A percentile compares a stretch with the other conserved stretches of the same genome.
Conservation (phyloP, 257 asterid genomes). For the Solanum clarkiae region DNA sequence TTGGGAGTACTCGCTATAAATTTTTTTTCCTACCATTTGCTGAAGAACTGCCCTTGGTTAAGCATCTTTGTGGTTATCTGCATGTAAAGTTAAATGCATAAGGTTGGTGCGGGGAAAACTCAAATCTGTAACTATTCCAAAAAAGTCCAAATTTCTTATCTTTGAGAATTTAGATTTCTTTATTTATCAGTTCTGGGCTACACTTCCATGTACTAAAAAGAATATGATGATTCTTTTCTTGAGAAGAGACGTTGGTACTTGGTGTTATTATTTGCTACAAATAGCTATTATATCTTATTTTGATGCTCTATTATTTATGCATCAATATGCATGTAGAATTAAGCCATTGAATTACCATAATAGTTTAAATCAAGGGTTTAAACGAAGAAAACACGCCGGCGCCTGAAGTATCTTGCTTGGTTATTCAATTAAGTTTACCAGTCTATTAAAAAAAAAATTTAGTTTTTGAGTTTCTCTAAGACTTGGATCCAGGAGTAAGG, state of each 20-base stretch:
- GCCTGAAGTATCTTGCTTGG: not conserved
- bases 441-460: not conserved
- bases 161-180: not conserved
- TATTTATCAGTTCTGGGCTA: not conserved
- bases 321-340: not conserved
- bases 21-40: not conserved
- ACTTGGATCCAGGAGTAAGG: not conserved
- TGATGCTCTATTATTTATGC: not conserved
- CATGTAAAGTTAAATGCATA: not conserved
- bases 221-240: not conserved
- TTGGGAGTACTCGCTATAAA: not conserved
- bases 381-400: not conserved
- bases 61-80: not conserved
- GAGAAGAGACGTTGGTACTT: not conserved
- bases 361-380: not conserved
- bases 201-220: not conserved
- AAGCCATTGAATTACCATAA: not conserved
- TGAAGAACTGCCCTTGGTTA: not conserved
- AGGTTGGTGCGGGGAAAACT: not conserved
- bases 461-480: not conserved
- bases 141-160: not conserved
- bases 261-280: not conserved
- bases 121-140: not conserved
- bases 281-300: not conserved
- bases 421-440: not conserved